Evolutionary conservation across 1,284 basidiomycete species (phyloP), one percentile per base, ranked within the genome.

Genomic region (Irpex sp.): DNA sequence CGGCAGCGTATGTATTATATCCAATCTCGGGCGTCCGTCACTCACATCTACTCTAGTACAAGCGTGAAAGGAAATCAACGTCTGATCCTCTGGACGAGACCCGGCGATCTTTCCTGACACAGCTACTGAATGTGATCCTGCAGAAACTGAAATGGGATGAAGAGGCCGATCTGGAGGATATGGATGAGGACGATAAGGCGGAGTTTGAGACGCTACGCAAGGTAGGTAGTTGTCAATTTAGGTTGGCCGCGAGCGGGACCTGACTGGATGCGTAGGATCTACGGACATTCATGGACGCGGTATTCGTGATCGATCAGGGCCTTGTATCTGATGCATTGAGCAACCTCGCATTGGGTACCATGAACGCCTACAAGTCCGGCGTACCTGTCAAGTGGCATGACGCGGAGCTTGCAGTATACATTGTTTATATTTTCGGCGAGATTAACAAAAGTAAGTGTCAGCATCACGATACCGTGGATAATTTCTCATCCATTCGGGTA

Each of bases 361-460:
- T 97, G 37, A 83, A 86, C 7, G 83, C 86, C 0, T 92, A 88
- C 68, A 80, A 81, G 43, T 85, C 77, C 63, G 86, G 89, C 2
- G 74, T 83, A 15, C 66, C 79, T 54, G 67, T 97, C 19, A 85
- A 91, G 58, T 99, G 98, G 98, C 90, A 96, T 71, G 92, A 97
- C 70, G 93, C 93, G 1, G 97, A 99, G 75, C 82, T 99, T 19
- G 95, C 94, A 0, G 79, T 98, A 15, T 95, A 95, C 74, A 84
- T 98, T 33, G 88, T 98, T 1, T 98, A 89, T 74, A 92, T 96
- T 39, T 99, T 95, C 70, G 96, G 95, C 49, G 97, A 99, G 75
- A 88, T 95, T 68, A 93, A 89, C 74, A 93, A 91, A 78, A 83
- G 92, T 89, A 66, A 36, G 82, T 68, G 15, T 58, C 35, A 39